Conservation (phyloP, 2,329 filamentous ascomycete genomes). For the Pseudocercospora fijiensis region DNA sequence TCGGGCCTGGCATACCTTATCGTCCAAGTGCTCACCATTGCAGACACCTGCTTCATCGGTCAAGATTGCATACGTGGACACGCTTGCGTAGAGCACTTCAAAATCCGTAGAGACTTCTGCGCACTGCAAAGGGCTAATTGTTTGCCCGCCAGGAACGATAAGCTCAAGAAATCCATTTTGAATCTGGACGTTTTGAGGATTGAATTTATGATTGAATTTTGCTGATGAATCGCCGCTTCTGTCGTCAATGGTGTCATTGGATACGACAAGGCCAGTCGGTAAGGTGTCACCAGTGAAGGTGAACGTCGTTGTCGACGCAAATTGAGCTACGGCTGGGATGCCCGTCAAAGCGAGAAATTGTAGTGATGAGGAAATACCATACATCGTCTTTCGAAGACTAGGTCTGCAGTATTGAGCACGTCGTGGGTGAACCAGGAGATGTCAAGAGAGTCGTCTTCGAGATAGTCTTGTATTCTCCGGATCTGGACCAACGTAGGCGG, state of each 20-base stretch:
- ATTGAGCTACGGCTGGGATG: background rate
- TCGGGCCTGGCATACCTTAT: conserved; percentile 6
- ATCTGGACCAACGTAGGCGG: too few species aligned
- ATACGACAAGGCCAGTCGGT: conserved; percentile 10
- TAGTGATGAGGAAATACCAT: too few species aligned
- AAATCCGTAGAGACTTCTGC: conserved; percentile 19
- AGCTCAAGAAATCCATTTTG: conserved; percentile 20
- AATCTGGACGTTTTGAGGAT: conserved; percentile 9
- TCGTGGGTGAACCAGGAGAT: too few species aligned
- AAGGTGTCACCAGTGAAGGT: conserved; percentile 9
- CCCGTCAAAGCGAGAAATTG: background rate
- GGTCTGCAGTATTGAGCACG: too few species aligned
- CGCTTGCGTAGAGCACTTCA: conserved; percentile 18
- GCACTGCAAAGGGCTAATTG: background rate
- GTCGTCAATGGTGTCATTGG: conserved; percentile 1
- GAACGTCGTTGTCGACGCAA: conserved; percentile 13
- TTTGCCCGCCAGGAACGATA: conserved; percentile 15
- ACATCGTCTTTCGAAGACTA: too few species aligned
- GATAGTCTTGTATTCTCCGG: too few species aligned
- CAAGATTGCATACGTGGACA: conserved; percentile 21
- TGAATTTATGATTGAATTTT: conserved; percentile 8
- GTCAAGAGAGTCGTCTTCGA: too few species aligned
- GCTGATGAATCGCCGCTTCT: background rate
- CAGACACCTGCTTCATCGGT: conserved; percentile 18
- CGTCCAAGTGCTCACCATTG: conserved; percentile 12